phyloP scores from a whole-genome alignment of 2,329 filamentous ascomycete genomes.

The Alternaria panax region DNA sequence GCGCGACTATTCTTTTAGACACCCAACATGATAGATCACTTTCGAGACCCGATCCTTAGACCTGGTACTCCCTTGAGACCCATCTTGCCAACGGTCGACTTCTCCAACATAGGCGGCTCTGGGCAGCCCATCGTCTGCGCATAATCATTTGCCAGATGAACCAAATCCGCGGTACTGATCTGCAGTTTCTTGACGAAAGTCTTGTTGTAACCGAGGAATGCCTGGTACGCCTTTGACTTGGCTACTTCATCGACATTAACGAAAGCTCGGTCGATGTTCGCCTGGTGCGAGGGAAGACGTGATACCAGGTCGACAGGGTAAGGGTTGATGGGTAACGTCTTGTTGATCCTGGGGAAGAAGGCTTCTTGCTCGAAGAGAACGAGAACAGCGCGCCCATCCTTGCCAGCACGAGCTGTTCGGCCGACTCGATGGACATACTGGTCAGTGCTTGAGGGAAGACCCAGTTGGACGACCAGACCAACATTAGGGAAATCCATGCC shows the following conservation, averaged over 20 bases:
- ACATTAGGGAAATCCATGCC: slow-evolving; percentile 62
- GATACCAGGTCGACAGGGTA: slow-evolving; percentile 55
- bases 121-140: slow-evolving; percentile 54
- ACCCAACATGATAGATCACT: not conserved
- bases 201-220: slow-evolving; percentile 59
- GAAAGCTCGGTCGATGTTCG: slow-evolving; percentile 46
- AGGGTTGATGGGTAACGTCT: slow-evolving; percentile 58
- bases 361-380: slow-evolving; percentile 61
- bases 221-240: slow-evolving; percentile 56
- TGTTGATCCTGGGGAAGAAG: slow-evolving; percentile 61
- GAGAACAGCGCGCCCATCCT: slow-evolving; percentile 62
- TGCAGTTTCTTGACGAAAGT: slow-evolving; percentile 54
- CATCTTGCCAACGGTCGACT: slow-evolving; percentile 57
- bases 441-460: slow-evolving; percentile 59
- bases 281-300: slow-evolving; percentile 42
- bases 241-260: slow-evolving; percentile 49
- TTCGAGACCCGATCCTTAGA: slow-evolving; percentile 43
- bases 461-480: slow-evolving; percentile 58
- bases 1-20: not conserved
- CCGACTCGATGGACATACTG: slow-evolving; percentile 55
- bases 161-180: slow-evolving; percentile 49
- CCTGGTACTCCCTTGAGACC: slow-evolving; percentile 56
- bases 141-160: slow-evolving; percentile 55
- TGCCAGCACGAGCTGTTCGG: slow-evolving; percentile 53
- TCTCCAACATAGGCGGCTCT: slow-evolving; percentile 56